Percentiles rank a stretch among this genome's conserved stretches.
Evolutionary conservation across 2,329 filamentous ascomycete species (phyloP).

Genomic region (Fusarium devonianum): DNA sequence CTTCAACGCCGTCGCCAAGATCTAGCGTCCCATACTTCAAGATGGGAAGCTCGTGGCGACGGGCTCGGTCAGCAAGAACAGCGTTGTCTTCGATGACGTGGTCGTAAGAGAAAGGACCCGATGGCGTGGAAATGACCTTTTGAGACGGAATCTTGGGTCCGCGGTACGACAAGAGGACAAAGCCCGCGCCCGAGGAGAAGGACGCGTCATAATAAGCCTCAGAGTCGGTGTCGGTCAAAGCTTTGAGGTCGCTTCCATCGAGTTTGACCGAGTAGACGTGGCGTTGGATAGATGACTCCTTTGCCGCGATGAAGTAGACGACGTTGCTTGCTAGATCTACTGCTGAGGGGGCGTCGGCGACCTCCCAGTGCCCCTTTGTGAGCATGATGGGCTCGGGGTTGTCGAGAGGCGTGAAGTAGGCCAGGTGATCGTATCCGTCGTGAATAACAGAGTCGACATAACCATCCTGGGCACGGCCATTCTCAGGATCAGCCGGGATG

Average conservation of each 20-base stretch:
- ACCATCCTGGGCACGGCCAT: conserved; percentile 80
- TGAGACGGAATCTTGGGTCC: conserved; percentile 92
- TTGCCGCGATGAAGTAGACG: conserved; percentile 90
- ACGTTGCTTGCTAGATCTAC: conserved; percentile 85
- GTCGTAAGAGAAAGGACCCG: conserved; percentile 68
- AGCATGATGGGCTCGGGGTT: conserved; percentile 83
- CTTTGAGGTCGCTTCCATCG: conserved; percentile 74
- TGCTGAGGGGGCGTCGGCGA: conserved; percentile 82
- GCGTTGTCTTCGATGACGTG: conserved; percentile 81
- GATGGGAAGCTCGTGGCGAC: conserved; percentile 81
- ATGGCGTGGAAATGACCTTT: conserved; percentile 84
- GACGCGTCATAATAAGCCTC: conserved; percentile 83
- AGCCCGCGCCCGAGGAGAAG: conserved; percentile 84
- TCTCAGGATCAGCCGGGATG: conserved; percentile 81
- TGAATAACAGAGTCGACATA: conserved; percentile 93
- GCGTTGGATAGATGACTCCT: conserved; percentile 86
- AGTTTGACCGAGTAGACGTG: conserved; percentile 91
- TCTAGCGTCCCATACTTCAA: conserved; percentile 83
- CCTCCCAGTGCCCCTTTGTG: conserved; percentile 91
- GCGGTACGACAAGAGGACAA: conserved; percentile 81
- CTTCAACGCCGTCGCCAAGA: conserved; percentile 75
- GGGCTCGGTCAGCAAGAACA: conserved; percentile 71
- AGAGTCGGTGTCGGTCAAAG: conserved; percentile 75
- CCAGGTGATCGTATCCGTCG: conserved; percentile 87
- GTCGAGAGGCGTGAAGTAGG: conserved; percentile 90